These are phyloP conservation scores for Fistulina hepatica DNA, from an alignment of 1,284 basidiomycete genomes.

Conservation along the genomic window DNA sequence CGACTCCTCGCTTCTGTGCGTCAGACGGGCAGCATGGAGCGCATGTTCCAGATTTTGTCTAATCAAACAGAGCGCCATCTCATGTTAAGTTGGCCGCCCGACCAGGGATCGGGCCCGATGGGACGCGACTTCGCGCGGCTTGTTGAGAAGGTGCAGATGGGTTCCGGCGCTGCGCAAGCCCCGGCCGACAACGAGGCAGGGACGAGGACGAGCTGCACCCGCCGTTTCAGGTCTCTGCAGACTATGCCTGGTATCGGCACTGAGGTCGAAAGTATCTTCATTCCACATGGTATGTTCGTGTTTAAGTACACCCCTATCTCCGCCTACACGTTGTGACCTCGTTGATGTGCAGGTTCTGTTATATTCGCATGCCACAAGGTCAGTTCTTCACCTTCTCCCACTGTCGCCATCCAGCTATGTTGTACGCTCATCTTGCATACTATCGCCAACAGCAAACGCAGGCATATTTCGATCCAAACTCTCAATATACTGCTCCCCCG, in stretches of 20 bases:
- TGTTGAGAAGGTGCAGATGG: conserved; percentile 69
- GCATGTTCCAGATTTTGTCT: conserved; percentile 77
- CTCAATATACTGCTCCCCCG: conserved; percentile 33
- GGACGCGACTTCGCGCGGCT: conserved; percentile 78
- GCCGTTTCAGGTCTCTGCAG: conserved; percentile 80
- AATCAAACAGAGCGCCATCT: conserved; percentile 46
- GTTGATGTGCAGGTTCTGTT: conserved; percentile 46
- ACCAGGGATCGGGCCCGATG: conserved; percentile 50
- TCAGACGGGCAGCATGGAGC: conserved; percentile 36
- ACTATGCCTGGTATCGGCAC: conserved; percentile 50
- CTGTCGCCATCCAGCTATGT: conserved; percentile 30
- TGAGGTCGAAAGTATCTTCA: conserved; percentile 83
- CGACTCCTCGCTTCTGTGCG: conserved; percentile 44
- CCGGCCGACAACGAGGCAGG: conserved; percentile 39
- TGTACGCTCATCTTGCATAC: conserved; percentile 10
- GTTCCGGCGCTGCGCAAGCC: conserved; percentile 24
- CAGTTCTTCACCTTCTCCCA: conserved; percentile 35
- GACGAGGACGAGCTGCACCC: conserved; percentile 87
- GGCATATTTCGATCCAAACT: conserved; percentile 32
- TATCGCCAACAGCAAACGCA: conserved; percentile 23
- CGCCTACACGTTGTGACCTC: not conserved
- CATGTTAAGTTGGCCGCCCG: conserved; percentile 83
- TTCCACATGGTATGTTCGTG: conserved; percentile 72
- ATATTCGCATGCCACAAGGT: conserved; percentile 80
- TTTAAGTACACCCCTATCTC: conserved; percentile 23